These are phyloP conservation scores for Rutstroemia sp. DNA, from an alignment of 2,329 filamentous ascomycete species.

Conservation along the genomic window DNA sequence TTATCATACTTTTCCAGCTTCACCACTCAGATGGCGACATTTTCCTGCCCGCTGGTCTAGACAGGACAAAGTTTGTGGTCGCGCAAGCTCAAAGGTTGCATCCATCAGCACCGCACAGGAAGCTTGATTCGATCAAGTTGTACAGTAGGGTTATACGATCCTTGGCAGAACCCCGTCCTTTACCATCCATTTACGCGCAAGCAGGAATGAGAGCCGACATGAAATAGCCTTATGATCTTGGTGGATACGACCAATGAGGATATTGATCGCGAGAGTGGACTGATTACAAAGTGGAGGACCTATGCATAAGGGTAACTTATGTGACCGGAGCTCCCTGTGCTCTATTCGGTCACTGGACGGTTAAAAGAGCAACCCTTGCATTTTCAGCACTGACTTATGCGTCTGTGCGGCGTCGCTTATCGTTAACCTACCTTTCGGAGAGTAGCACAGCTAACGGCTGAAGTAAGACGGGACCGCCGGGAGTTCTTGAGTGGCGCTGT, in stretches of 20 bases:
- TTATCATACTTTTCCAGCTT: too few relatives aligned
- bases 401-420: background rate
- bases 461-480: background rate
- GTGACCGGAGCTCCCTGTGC: too few relatives aligned
- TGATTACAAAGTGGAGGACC: background rate
- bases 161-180: too few relatives aligned
- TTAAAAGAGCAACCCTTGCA: background rate
- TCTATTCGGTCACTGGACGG: background rate
- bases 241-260: background rate
- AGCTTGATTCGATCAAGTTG: too few relatives aligned
- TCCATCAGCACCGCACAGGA: too few relatives aligned
- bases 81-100: too few relatives aligned
- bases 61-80: too few relatives aligned
- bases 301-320: background rate
- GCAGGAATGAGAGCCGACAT: background rate
- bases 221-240: background rate
- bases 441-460: background rate
- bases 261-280: background rate
- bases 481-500: too few relatives aligned
- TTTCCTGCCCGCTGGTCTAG: too few relatives aligned
- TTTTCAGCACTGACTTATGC: background rate
- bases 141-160: too few relatives aligned
- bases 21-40: too few relatives aligned
- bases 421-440: background rate
- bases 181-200: background rate